Percentiles rank a stretch among this genome's conserved stretches.
Conservation (phyloP, 495 filamentous ascomycete genomes). For the Pseudomonodictys pantanalensis region DNA sequence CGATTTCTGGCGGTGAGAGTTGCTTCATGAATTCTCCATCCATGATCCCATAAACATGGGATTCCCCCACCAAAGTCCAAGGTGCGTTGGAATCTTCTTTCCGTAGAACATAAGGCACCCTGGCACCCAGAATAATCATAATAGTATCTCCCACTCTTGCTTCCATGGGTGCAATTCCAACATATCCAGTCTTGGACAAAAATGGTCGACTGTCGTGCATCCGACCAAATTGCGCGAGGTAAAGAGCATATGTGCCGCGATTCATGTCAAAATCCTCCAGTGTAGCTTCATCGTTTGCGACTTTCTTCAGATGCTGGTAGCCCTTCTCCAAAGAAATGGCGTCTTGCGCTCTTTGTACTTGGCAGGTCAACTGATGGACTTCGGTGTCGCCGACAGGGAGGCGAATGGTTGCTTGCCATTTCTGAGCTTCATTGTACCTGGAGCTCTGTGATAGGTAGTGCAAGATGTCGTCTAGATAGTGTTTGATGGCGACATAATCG, state of each 20-base stretch:
- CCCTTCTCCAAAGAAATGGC: neutral
- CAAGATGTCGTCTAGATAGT: neutral
- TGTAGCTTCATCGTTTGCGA: neutral
- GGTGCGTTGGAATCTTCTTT: neutral
- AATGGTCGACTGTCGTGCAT: constrained; percentile 13
- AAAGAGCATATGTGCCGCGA: neutral
- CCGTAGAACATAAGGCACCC: constrained; percentile 4
- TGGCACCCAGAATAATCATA: constrained; percentile 1
- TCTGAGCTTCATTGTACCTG: neutral
- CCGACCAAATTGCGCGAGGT: neutral
- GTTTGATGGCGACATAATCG: neutral
- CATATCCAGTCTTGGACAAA: neutral
- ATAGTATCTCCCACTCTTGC: neutral
- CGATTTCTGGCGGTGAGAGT: neutral
- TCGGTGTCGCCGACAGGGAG: constrained; percentile 1
- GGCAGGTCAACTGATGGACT: neutral
- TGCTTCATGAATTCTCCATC: constrained; percentile 14
- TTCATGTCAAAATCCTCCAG: neutral
- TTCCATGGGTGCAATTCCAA: constrained; percentile 2
- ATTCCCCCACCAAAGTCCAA: constrained; percentile 11
- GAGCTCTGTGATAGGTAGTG: neutral
- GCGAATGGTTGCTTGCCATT: neutral
- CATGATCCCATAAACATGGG: constrained; percentile 18
- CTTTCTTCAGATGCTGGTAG: neutral
- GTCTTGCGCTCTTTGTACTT: neutral